A percentile compares a stretch with the other conserved stretches of the same genome.
Conservation (phyloP, 495 filamentous ascomycete species). For the Penicillium manginii region DNA sequence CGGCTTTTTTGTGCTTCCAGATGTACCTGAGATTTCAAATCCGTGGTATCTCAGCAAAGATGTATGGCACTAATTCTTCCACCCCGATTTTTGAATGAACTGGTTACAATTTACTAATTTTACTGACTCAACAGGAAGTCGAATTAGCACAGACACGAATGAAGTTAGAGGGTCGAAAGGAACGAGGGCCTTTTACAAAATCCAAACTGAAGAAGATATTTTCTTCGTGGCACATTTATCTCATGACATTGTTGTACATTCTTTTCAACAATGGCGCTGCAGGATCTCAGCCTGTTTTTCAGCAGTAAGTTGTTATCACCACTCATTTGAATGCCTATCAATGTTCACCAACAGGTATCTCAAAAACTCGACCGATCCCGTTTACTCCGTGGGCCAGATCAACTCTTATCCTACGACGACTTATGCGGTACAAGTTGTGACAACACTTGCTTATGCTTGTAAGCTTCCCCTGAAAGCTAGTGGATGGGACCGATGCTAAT, state of each 20-base stretch:
- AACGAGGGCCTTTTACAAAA: conserved; percentile 49
- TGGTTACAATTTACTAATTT: background rate
- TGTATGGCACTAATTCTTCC: conserved; percentile 22
- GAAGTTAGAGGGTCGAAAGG: conserved; percentile 49
- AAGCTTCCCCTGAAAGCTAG: background rate
- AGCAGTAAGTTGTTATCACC: conserved; percentile 32
- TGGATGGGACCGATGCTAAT: background rate
- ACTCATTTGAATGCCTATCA: background rate
- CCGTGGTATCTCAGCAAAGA: conserved; percentile 53
- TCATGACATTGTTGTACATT: conserved; percentile 49
- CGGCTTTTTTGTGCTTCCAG: conserved; percentile 63
- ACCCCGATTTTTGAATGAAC: background rate
- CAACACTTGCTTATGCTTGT: conserved; percentile 52
- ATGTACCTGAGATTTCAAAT: conserved; percentile 61
- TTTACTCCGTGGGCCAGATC: conserved; percentile 44
- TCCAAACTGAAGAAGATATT: conserved; percentile 57
- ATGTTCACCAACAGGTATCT: conserved; percentile 30
- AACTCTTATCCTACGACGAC: conserved; percentile 53
- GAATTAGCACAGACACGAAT: conserved; percentile 49
- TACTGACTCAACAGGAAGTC: conserved; percentile 41
- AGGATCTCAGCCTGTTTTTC: conserved; percentile 41
- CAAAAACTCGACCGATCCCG: conserved; percentile 41
- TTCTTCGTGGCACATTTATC: conserved; percentile 55
- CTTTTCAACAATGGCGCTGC: conserved; percentile 42
- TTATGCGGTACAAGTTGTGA: conserved; percentile 50